These are phyloP conservation scores for Aethionema arabicum DNA, from an alignment of 345 rosid genomes.

Conservation along the genomic window DNA sequence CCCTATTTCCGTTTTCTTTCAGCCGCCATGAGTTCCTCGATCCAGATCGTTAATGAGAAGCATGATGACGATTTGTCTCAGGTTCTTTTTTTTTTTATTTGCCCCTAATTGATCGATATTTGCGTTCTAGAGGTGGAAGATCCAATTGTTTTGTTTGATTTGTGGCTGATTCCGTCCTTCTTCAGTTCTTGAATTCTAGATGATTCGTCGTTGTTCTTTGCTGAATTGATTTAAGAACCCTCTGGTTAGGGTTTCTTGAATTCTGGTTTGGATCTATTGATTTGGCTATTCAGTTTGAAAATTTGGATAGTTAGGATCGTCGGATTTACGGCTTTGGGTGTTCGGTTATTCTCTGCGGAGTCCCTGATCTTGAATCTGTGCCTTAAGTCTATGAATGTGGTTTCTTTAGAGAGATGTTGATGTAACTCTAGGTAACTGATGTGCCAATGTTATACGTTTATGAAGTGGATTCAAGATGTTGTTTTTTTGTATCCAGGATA, in stretches of 20 bases:
- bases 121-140: background rate
- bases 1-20: background rate
- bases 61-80: slow-evolving; percentile 30
- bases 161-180: slow-evolving; percentile 1
- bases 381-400: background rate
- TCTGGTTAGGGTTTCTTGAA: background rate
- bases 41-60: slow-evolving; percentile 37
- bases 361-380: slow-evolving; percentile 8
- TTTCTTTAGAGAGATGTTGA: background rate
- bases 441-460: background rate
- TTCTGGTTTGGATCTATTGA: background rate
- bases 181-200: slow-evolving; percentile 1
- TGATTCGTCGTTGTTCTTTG: background rate
- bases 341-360: background rate
- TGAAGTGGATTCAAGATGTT: background rate
- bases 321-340: background rate
- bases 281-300: background rate
- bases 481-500: slow-evolving; percentile 41
- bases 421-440: background rate
- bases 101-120: background rate
- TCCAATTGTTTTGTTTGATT: background rate
- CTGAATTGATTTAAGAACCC: background rate
- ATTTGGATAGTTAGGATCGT: background rate
- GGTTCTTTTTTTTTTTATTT: slow-evolving; percentile 24
- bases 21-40: slow-evolving; percentile 35